Percentiles rank a stretch among this genome's conserved stretches.
Conservation (phyloP, 2,329 filamentous ascomycete species). For the Fusarium hostae region DNA sequence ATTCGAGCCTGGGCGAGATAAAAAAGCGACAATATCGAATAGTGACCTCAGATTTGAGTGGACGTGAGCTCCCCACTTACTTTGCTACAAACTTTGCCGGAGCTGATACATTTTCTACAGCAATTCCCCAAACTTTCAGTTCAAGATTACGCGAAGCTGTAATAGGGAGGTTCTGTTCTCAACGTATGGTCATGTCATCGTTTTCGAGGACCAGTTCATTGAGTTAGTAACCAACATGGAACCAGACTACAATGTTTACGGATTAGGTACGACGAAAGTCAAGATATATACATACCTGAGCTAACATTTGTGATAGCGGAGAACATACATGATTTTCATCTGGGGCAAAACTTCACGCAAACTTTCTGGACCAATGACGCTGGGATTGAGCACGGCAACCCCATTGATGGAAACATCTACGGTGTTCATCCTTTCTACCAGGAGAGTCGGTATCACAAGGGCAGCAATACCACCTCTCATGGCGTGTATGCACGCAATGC, state of each 20-base stretch:
- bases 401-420: background rate
- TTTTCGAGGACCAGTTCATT: background rate
- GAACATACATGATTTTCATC: background rate
- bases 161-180: background rate
- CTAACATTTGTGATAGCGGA: background rate
- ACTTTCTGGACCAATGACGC: constrained; percentile 3
- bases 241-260: background rate
- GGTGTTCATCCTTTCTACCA: background rate
- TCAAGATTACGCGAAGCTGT: background rate
- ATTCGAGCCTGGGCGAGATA: background rate
- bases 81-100: background rate
- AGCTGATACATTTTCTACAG: background rate
- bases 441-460: background rate
- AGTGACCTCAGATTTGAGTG: background rate
- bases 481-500: background rate
- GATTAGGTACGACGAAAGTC: background rate
- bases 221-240: background rate
- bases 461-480: background rate
- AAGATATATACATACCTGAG: accelerated
- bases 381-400: background rate
- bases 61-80: background rate
- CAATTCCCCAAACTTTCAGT: background rate
- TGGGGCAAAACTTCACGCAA: background rate
- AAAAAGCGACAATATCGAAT: background rate
- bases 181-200: background rate